Evolutionary conservation across 805 yeast species (phyloP).

Genomic region (Lipomyces orientalis): DNA sequence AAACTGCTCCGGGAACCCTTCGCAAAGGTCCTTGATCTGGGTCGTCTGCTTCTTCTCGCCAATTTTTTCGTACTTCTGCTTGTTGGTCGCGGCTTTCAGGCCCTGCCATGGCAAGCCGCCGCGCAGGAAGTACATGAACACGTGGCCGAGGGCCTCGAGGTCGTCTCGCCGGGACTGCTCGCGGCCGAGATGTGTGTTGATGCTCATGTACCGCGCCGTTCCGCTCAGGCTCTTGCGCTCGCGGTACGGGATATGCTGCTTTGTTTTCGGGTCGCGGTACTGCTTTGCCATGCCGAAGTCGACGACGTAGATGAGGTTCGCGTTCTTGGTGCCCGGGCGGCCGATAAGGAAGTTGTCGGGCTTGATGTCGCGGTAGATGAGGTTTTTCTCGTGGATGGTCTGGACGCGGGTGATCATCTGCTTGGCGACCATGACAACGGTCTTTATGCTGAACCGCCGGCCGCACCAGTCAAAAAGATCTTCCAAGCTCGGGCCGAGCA

Average conservation of each 20-base stretch:
- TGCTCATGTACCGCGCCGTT: conserved; percentile 98
- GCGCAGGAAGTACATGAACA: conserved; percentile 89
- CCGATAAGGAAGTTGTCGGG: conserved; percentile 97
- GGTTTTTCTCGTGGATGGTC: conserved; percentile 83
- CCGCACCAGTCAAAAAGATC: conserved; percentile 99
- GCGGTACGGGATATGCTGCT: conserved; percentile 93
- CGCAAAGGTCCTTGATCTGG: conserved; percentile 80
- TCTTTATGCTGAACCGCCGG: conserved; percentile 81
- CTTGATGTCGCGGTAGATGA: conserved; percentile 94
- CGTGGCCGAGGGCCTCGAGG: conserved; percentile 95
- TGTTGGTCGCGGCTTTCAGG: conserved; percentile 95
- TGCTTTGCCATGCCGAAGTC: conserved; percentile 99
- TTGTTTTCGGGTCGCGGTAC: conserved; percentile 94
- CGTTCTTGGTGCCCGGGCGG: conserved; percentile 80
- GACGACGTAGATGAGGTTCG: conserved; percentile 83
- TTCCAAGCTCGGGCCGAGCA: conserved; percentile 93
- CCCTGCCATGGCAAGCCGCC: conserved; percentile 99
- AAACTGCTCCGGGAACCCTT: conserved; percentile 89
- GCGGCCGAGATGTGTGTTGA: conserved; percentile 95
- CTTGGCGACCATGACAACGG: conserved; percentile 90
- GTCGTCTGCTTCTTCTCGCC: conserved; percentile 96
- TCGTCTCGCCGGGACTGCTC: conserved; percentile 98
- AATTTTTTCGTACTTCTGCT: conserved; percentile 95
- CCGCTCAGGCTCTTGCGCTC: conserved; percentile 96
- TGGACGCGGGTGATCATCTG: conserved; percentile 89